Percentiles rank a stretch among this genome's conserved stretches.
Evolutionary conservation across 2,329 filamentous ascomycete species (phyloP).

Genomic region (Ascochyta lentis): DNA sequence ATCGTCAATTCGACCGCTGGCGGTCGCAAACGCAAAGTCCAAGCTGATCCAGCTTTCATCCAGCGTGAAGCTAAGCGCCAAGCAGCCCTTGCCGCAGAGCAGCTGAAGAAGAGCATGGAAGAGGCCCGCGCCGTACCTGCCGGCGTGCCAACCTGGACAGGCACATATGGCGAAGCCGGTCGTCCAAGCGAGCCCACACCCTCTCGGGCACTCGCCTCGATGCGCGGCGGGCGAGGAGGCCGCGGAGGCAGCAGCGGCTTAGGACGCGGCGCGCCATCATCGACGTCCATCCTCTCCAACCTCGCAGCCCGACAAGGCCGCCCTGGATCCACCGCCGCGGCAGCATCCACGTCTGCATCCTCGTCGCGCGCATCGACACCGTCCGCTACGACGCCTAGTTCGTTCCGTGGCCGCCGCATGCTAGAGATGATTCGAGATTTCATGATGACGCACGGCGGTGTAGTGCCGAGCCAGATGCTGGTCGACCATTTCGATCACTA

Average conservation of each 20-base stretch:
- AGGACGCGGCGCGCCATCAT: conserved; percentile 52
- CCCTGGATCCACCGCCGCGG: conserved; percentile 16
- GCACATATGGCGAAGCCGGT: conserved; percentile 78
- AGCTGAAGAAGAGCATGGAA: conserved; percentile 75
- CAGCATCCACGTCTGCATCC: conserved; percentile 15
- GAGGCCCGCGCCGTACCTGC: conserved; percentile 75
- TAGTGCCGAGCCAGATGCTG: conserved; percentile 81
- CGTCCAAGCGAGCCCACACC: conserved; percentile 54
- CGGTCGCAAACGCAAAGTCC: conserved; percentile 67
- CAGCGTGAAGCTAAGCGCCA: conserved; percentile 81
- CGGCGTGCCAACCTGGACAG: conserved; percentile 93
- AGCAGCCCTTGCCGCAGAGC: conserved; percentile 77
- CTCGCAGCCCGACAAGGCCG: conserved; percentile 52
- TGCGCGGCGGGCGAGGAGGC: conserved; percentile 51
- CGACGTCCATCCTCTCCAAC: conserved; percentile 52
- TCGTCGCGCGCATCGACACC: conserved; percentile 41
- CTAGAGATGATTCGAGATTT: conserved; percentile 73
- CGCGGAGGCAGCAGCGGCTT: conserved; percentile 23
- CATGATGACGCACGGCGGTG: conserved; percentile 77
- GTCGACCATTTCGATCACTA: conserved; percentile 89
- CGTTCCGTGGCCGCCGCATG: conserved; percentile 51
- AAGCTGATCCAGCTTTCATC: conserved; percentile 78
- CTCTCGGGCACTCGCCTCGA: conserved; percentile 36
- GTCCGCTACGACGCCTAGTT: conserved; percentile 29
- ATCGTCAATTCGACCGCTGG: conserved; percentile 65